These are phyloP conservation scores for Aspergillus luchuensis DNA, from an alignment of 2,329 filamentous ascomycete species.

Conservation along the genomic window DNA sequence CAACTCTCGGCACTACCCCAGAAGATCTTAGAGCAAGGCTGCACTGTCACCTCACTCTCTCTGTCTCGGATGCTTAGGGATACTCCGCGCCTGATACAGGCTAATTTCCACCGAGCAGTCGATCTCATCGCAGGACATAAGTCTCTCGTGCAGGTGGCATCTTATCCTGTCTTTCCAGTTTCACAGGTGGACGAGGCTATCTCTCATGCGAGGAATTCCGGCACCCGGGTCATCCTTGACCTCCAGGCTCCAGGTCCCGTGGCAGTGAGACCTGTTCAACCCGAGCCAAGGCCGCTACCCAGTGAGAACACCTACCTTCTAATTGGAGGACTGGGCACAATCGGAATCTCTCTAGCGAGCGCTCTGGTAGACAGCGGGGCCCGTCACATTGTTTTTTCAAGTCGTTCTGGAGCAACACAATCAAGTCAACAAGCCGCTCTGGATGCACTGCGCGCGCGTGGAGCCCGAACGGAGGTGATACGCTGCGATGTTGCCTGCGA, in stretches of 20 bases:
- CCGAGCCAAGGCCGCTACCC: not conserved
- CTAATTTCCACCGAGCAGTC: not conserved
- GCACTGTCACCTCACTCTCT: not conserved
- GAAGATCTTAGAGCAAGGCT: not conserved
- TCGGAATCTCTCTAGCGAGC: slow-evolving; percentile 25
- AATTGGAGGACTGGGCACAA: slow-evolving; percentile 25
- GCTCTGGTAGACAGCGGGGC: slow-evolving; percentile 23
- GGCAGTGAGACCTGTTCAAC: not conserved
- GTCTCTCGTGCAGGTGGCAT: not conserved
- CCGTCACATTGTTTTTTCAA: slow-evolving; percentile 25
- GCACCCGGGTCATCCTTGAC: not conserved
- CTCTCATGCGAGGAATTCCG: not conserved
- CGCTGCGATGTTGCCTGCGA: slow-evolving; percentile 22
- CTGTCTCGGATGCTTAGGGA: not conserved
- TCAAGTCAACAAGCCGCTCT: slow-evolving; percentile 18
- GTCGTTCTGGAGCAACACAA: slow-evolving; percentile 18
- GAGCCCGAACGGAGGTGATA: slow-evolving; percentile 18
- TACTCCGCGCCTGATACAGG: not conserved
- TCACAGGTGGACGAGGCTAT: not conserved
- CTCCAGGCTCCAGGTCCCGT: not conserved
- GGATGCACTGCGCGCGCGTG: slow-evolving; percentile 14
- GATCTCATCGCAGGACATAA: not conserved
- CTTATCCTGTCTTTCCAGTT: not conserved
- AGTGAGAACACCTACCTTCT: slow-evolving; percentile 22
- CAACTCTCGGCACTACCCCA: not conserved